Conservation (phyloP, 768 basidiomycete genomes). For the Boletellus emodensis region DNA sequence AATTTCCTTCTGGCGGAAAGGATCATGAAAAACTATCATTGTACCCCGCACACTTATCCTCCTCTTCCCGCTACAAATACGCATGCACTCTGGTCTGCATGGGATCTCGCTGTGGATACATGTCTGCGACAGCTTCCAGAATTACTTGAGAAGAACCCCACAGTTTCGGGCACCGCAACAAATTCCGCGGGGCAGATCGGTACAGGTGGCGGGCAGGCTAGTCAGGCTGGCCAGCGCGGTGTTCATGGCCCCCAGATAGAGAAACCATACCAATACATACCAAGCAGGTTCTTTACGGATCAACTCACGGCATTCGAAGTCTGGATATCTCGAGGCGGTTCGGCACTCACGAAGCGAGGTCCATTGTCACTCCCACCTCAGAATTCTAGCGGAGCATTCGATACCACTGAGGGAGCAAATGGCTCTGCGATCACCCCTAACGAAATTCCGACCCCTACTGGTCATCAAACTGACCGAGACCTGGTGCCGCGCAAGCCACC, state of each 20-base stretch:
- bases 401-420: conserved; percentile 17
- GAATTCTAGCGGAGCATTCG: conserved; percentile 32
- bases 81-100: conserved; percentile 93
- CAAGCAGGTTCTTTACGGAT: conserved; percentile 92
- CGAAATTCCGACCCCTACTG: conserved; percentile 2
- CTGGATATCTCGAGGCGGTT: conserved; percentile 94
- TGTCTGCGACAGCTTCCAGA: conserved; percentile 92
- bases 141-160: conserved; percentile 48
- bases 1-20: conserved; percentile 97
- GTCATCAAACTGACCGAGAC: conserved; percentile 29
- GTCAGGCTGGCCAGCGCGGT: conserved; percentile 20
- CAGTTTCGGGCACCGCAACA: conserved; percentile 16
- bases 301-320: conserved; percentile 97
- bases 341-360: conserved; percentile 73
- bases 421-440: conserved; percentile 16
- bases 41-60: conserved; percentile 92
- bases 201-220: conserved; percentile 6
- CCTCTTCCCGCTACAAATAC: conserved; percentile 94
- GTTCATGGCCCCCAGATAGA: conserved; percentile 26
- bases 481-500: conserved; percentile 88
- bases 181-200: conserved; percentile 17
- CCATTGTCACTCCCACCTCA: conserved; percentile 65
- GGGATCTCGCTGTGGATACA: conserved; percentile 96
- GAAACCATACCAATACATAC: conserved; percentile 68
- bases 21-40: conserved; percentile 97